Percentiles rank a stretch among this genome's conserved stretches.
Evolutionary conservation across 176 grass and related monocot genomes (phyloP).

Genomic region (maize (Zea mays)): DNA sequence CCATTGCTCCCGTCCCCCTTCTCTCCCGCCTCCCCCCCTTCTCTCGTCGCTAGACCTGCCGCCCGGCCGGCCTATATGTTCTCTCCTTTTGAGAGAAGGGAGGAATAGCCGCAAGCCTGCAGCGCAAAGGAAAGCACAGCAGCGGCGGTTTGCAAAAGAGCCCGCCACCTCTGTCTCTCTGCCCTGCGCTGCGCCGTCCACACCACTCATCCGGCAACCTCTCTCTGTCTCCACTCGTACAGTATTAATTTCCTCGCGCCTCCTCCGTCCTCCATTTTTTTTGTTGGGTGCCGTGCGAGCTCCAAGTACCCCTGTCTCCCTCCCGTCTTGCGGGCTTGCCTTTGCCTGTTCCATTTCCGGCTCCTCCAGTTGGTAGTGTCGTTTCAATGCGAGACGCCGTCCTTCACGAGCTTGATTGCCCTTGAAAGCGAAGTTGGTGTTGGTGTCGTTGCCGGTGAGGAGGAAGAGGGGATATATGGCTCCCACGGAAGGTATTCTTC

Average conservation of each 20-base stretch:
- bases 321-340: background rate
- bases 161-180: constrained; percentile 47
- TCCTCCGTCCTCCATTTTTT: constrained; percentile 42
- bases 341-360: constrained; percentile 21
- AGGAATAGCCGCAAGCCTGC: constrained; percentile 54
- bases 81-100: constrained; percentile 72
- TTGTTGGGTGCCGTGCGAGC: constrained; percentile 45
- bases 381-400: constrained; percentile 57
- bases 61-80: constrained; percentile 33
- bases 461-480: constrained; percentile 53
- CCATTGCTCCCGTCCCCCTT: background rate
- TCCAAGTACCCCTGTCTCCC: constrained; percentile 38
- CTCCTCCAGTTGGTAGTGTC: constrained; percentile 28
- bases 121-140: constrained; percentile 46
- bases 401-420: constrained; percentile 38
- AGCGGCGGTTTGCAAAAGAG: constrained; percentile 55
- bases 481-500: constrained; percentile 64
- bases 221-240: constrained; percentile 25
- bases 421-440: constrained; percentile 30
- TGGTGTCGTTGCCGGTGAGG: background rate
- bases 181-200: background rate
- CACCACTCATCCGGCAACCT: background rate
- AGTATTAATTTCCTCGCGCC: constrained; percentile 37
- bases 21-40: background rate
- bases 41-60: constrained; percentile 10